A percentile compares a stretch with the other conserved stretches of the same genome.
Evolutionary conservation across 495 filamentous ascomycete genomes (phyloP).

Genomic region (Penicillium paradoxum): DNA sequence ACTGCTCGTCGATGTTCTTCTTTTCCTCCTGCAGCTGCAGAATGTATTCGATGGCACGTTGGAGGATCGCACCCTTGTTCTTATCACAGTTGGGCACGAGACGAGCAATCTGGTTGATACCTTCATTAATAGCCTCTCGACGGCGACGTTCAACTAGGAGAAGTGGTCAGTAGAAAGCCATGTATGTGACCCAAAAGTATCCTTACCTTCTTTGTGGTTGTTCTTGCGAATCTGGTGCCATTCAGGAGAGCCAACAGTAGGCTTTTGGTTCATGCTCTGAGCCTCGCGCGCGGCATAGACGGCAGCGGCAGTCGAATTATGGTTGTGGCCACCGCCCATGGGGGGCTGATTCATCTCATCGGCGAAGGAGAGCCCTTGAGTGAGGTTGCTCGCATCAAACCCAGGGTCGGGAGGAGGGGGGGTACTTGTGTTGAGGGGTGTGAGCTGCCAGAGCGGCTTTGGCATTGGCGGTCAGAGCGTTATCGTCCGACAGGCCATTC

Average conservation of each 20-base stretch:
- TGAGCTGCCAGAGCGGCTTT: constrained; percentile 46
- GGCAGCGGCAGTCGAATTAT: constrained; percentile 46
- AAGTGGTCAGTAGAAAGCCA: constrained; percentile 9
- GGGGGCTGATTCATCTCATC: constrained; percentile 42
- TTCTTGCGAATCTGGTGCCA: constrained; percentile 98
- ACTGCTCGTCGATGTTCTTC: constrained; percentile 87
- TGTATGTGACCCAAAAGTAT: neutral
- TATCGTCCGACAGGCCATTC: constrained; percentile 46
- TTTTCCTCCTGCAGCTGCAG: constrained; percentile 92
- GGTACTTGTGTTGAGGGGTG: constrained; percentile 42
- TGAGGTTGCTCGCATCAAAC: constrained; percentile 40
- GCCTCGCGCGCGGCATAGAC: constrained; percentile 45
- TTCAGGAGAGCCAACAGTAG: constrained; percentile 89
- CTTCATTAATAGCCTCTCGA: constrained; percentile 97
- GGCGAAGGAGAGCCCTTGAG: constrained; percentile 39
- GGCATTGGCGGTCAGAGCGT: constrained; percentile 42
- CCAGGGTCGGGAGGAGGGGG: constrained; percentile 37
- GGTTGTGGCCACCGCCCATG: constrained; percentile 35
- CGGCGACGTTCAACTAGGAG: constrained; percentile 85
- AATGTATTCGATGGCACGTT: constrained; percentile 92
- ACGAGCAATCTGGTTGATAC: constrained; percentile 96
- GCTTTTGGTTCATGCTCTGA: constrained; percentile 58
- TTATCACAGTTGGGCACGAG: constrained; percentile 98
- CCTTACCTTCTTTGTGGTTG: constrained; percentile 96
- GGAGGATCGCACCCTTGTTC: constrained; percentile 96